Percentiles rank a stretch among this genome's conserved stretches.
Evolutionary conservation across 805 yeast species (phyloP).

Genomic region (Kodamaea sagamina): DNA sequence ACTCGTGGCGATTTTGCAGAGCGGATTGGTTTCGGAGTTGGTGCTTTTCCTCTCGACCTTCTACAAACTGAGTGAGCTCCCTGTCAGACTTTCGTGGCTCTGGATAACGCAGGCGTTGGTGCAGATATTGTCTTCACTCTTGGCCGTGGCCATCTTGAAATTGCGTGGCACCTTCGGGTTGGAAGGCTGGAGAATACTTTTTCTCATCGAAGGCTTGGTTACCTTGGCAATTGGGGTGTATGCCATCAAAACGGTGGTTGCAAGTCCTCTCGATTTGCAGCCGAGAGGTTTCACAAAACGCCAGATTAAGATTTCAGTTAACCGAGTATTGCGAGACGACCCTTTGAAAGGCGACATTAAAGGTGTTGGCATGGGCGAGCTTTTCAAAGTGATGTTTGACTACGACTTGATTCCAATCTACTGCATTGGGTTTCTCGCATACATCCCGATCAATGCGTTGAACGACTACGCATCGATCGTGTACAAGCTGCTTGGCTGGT

Average conservation of each 20-base stretch:
- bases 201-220: constrained; percentile 25
- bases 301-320: constrained; percentile 31
- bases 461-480: constrained; percentile 16
- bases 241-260: constrained; percentile 45
- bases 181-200: constrained; percentile 31
- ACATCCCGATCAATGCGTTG: constrained; percentile 22
- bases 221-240: constrained; percentile 24
- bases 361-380: constrained; percentile 22
- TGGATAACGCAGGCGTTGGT: constrained; percentile 58
- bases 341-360: constrained; percentile 35
- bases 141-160: constrained; percentile 53
- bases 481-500: constrained; percentile 44
- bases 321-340: constrained; percentile 31
- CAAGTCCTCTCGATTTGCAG: constrained; percentile 20
- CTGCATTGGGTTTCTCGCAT: constrained; percentile 23
- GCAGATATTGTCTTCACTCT: constrained; percentile 45
- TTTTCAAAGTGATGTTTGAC: constrained; percentile 23
- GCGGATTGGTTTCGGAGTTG: constrained; percentile 55
- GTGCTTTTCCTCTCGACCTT: constrained; percentile 66
- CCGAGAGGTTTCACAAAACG: constrained; percentile 29
- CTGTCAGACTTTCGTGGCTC: constrained; percentile 59
- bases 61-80: constrained; percentile 59
- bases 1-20: constrained; percentile 25
- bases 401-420: constrained; percentile 32
- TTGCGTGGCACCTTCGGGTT: constrained; percentile 27